Evolutionary conservation across 2,329 filamentous ascomycete genomes (phyloP), one percentile per base, ranked within the genome.

Genomic region (Paracoccidioides lutzii): DNA sequence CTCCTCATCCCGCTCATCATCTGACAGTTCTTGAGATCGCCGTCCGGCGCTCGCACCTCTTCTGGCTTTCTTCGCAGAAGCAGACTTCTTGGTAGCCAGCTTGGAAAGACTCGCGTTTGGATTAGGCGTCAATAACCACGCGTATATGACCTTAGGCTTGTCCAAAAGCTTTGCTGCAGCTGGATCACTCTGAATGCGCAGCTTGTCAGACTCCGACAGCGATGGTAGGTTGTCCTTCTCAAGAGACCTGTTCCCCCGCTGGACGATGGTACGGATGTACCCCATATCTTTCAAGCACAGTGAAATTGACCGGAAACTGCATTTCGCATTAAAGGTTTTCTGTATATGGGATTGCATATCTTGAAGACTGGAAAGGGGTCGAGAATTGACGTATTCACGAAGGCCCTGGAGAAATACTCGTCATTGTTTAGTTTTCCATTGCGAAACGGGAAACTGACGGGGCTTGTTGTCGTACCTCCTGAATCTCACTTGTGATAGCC

Each of bases 261-360:
- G 54, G 46, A 55, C 48, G 33, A 57, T 48, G 38, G 38, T 57
- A 15, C 49, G 48, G 6, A 28, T 32, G 35, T 57, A 57, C n/a
- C 53, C 56, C 53, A 57, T 52, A 10, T 53, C 56, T 15, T 14
- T 55, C 41, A 57, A 22, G 7, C 56, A 53, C n/a, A 46, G 56
- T 9, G 56, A 55, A 22, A 57, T 52, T 38, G 53, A 32, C 28
- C 15, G 30, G 10, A 38, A 43, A n/a, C 53, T 46, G 48, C 48
- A 52, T 22, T 55, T 50, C 12, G 40, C 32, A 37, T 48, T 41
- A 40, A 52, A 57, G 28, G 54, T 48, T 9, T 45, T 46, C 15
- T 52, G 35, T n/a, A 55, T 40, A 30, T 55, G 41, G 33, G 40
- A 15, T 41, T 57, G 53, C 28, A 57, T 45, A n/a, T 57, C 56